A percentile compares a stretch with the other conserved stretches of the same genome.
phyloP scores from a whole-genome alignment of 345 rosid genomes.

The Salix caprea region DNA sequence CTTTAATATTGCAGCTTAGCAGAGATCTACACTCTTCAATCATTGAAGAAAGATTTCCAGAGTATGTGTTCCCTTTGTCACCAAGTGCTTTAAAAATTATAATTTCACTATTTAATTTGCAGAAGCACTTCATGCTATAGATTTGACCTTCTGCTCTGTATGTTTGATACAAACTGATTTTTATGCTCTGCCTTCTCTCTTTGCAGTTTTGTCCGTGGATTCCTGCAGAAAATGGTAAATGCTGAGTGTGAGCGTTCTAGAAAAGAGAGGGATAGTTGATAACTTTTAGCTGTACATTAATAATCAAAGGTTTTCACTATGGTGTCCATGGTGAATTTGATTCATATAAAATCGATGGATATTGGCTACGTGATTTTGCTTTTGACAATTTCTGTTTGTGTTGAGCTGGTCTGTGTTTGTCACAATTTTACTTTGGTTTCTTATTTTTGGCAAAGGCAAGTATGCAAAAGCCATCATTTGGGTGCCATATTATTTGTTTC shows the following conservation, averaged over 20 bases:
- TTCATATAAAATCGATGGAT: not conserved
- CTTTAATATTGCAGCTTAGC: constrained; percentile 53
- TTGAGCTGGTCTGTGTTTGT: not conserved
- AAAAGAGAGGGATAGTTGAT: not conserved
- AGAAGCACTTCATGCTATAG: too few species aligned
- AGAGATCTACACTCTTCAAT: constrained; percentile 61
- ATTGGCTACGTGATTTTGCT: not conserved
- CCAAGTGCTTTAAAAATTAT: not conserved
- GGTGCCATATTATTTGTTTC: not conserved
- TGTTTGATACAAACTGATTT: not conserved
- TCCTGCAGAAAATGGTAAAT: constrained; percentile 71
- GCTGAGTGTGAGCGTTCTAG: not conserved
- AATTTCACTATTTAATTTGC: not conserved
- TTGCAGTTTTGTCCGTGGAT: constrained; percentile 62
- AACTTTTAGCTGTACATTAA: not conserved
- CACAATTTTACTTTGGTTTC: not conserved
- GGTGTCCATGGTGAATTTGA: not conserved
- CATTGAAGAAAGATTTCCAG: constrained; percentile 51
- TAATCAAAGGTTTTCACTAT: not conserved
- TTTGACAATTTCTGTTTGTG: not conserved
- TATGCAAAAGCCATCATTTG: not conserved
- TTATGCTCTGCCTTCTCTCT: not conserved
- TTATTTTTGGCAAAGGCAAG: not conserved
- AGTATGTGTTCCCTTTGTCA: constrained; percentile 38
- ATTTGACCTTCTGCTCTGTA: not conserved